Evolutionary conservation across 2,329 filamentous ascomycete species (phyloP).

Genomic region (Cytospora piceae): DNA sequence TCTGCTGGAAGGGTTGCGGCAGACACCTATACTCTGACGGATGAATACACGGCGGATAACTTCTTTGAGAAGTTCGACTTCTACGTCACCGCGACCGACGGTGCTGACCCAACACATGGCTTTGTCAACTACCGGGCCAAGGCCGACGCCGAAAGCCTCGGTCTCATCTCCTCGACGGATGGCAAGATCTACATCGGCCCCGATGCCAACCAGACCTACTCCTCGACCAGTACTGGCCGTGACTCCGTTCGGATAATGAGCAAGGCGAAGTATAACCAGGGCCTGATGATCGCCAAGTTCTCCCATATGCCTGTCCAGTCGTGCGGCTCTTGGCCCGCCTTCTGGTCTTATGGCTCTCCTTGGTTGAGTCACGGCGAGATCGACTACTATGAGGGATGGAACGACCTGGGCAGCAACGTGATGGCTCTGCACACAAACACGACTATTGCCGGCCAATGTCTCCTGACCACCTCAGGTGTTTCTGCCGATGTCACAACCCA

Average conservation of each 20-base stretch:
- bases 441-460: slow-evolving; percentile 14
- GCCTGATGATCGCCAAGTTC: slow-evolving; percentile 24
- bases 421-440: slow-evolving; percentile 26
- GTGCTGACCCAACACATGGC: slow-evolving; percentile 64
- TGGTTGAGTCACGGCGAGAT: slow-evolving; percentile 27
- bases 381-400: slow-evolving; percentile 21
- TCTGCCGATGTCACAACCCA: slow-evolving; percentile 10
- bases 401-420: slow-evolving; percentile 16
- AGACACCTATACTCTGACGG: slow-evolving; percentile 16
- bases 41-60: slow-evolving; percentile 38
- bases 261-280: slow-evolving; percentile 21
- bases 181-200: slow-evolving; percentile 19
- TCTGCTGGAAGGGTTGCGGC: slow-evolving; percentile 21
- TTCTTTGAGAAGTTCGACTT: slow-evolving; percentile 55
- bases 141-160: slow-evolving; percentile 40
- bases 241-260: slow-evolving; percentile 24
- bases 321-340: slow-evolving; percentile 28
- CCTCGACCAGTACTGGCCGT: slow-evolving; percentile 7
- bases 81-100: slow-evolving; percentile 30
- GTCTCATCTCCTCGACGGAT: slow-evolving; percentile 41
- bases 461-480: slow-evolving; percentile 9
- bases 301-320: slow-evolving; percentile 23
- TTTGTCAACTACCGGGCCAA: slow-evolving; percentile 60
- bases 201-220: slow-evolving; percentile 16
- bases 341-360: slow-evolving; percentile 23